Evolutionary conservation across 495 filamentous ascomycete genomes (phyloP), one percentile per base, ranked within the genome.

Genomic region (Penicillium bovifimosum): DNA sequence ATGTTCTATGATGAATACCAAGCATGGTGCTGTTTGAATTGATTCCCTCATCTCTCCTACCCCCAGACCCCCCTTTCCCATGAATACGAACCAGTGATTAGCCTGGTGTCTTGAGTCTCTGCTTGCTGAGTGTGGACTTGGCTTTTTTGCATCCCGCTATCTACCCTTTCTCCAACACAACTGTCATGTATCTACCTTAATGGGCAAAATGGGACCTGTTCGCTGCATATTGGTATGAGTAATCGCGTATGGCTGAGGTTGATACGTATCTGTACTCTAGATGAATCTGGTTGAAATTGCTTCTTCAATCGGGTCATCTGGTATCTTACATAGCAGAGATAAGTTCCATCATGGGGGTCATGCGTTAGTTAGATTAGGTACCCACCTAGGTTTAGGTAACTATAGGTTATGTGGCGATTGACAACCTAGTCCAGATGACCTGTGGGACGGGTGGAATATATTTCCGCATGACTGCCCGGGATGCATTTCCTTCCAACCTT

Each of bases 161-260:
- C 47, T 55, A 13, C 40, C 29, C 52, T 27, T 47, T 33, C 48
- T 41, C 49, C 49, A 58, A 58, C 50, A 59, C 54, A 56, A 64
- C 57, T 67, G 34, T 64, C 54, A 58, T 69, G 63, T 65, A 68
- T 52, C 56, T 72, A 66, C 49, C 50, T 59, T 68, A 67, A 62
- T 66, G 62, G 67, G 59, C 53, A 65, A 67, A 68, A 66, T 61
- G 57, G 57, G 59, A 66, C 49, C 50, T 59, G 63, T 52, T 66
- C 51, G 51, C 56, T 58, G 41, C 45, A 61, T 40, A 29, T 29
- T n/a, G 10, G 27, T 55, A 8, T 17, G 9, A 27, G 32, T 52
- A 52, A 9, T 41, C 28, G 35, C 28, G 14, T 53, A 39, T 7
- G 6, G 4, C 2, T 40, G n/a, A 44, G 11, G 11, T 10, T n/a